Conservation (phyloP, 495 filamentous ascomycete species). For the Xanthoparmelia taractica region DNA sequence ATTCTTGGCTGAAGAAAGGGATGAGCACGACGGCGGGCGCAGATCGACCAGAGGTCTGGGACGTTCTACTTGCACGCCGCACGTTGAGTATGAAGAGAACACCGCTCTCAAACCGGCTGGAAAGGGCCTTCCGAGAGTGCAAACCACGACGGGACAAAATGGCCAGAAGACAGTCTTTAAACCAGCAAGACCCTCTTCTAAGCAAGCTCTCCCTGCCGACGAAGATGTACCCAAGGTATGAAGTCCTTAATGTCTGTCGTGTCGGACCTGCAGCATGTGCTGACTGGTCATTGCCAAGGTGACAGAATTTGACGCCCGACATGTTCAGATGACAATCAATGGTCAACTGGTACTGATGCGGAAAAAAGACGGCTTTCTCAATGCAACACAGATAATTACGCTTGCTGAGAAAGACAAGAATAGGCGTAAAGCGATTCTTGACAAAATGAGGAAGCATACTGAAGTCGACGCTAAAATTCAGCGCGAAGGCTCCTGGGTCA, state of each 20-base stretch:
- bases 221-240: not conserved
- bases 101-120: not conserved
- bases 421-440: not conserved
- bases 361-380: constrained; percentile 4
- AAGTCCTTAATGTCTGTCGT: not conserved
- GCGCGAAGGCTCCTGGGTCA: too few species aligned
- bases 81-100: not conserved
- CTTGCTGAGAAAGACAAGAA: not conserved
- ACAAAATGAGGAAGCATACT: not conserved
- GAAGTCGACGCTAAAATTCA: not conserved
- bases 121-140: not conserved
- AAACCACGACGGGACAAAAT: not conserved
- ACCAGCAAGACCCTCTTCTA: not conserved
- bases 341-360: not conserved
- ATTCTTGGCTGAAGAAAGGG: not conserved
- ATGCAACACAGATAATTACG: not conserved
- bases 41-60: not conserved
- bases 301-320: not conserved
- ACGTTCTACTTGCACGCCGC: not conserved
- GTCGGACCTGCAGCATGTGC: not conserved
- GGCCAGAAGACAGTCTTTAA: not conserved
- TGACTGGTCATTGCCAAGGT: not conserved
- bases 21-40: not conserved
- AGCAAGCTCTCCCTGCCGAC: not conserved
- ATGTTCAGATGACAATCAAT: constrained; percentile 3